Base-by-base conservation (phyloP, 2,329 filamentous ascomycete species). In the Mariannaea sp. region DNA sequence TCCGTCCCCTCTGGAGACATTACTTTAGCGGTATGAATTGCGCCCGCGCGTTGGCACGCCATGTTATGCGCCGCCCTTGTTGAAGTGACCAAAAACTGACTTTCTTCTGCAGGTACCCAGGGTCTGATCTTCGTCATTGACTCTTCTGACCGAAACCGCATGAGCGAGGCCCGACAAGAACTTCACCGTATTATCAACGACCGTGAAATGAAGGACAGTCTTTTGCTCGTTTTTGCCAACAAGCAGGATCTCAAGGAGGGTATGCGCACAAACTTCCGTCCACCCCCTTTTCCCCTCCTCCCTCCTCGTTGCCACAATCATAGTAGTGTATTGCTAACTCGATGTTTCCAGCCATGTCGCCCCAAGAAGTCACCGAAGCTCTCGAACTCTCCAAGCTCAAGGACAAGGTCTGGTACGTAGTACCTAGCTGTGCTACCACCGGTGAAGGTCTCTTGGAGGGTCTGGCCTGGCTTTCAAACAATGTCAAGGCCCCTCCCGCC, bases 51-150 rank as follows among this genome's bases (percentile, higher is more conserved):
- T 10, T 14, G 10, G 19, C 13, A 19, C 8, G 6, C 10, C 35
- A 5, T 7, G 19, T 7, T 19, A 16, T 8, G 19, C 10, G 20
- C 24, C 16, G n/a, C 16, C 2, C 14, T n/a, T 3, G 19, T 9
- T n/a, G 24, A 20, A 17, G 16, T 5, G 19, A 26, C 4, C 10
- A 12, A 26, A 46, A 47, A 24, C 50, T 46, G 14, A 49, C 51
- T n/a, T 53, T 7, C 8, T n/a, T n/a, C n/a, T 36, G 43, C 71
- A 94, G 88, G 92, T 70, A 97, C 94, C 55, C 94, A 97, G 79
- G 94, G 92, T 69, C 84, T 99, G 67, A 97, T 99, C 78, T 99
- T 97, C 79, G 94, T 99, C 65, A 91, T 99, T 69, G 94, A 99
- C 79, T 95, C 90, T 59, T 94, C 90, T 68, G 94, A 97, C 75